These are phyloP conservation scores for Coemansia sp. DNA, from an alignment of 192 early-diverging fungal genomes.

Conservation along the genomic window DNA sequence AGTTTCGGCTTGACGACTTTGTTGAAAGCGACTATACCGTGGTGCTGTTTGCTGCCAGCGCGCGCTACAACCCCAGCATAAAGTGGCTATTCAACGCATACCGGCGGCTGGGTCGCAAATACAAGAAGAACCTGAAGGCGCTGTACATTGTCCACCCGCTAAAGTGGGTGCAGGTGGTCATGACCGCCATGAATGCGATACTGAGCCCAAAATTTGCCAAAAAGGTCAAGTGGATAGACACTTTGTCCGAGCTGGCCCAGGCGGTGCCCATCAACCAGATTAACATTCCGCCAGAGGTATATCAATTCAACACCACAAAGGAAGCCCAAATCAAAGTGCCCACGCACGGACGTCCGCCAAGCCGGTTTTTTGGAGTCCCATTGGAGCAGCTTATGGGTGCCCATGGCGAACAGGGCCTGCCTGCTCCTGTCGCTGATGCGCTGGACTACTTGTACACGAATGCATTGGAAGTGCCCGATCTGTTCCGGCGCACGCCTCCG, in stretches of 20 bases:
- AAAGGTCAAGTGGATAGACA: constrained; percentile 81
- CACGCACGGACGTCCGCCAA: constrained; percentile 27
- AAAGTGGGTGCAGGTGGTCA: constrained; percentile 73
- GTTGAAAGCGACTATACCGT: constrained; percentile 90
- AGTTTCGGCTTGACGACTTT: constrained; percentile 70
- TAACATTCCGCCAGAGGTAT: constrained; percentile 65
- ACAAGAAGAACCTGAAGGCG: constrained; percentile 93
- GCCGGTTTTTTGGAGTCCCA: constrained; percentile 72
- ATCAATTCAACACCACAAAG: constrained; percentile 51
- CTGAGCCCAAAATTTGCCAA: constrained; percentile 90
- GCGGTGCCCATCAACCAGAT: constrained; percentile 72
- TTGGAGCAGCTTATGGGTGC: constrained; percentile 74
- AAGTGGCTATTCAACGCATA: constrained; percentile 87
- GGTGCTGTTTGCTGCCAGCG: constrained; percentile 80
- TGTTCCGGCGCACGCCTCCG: constrained; percentile 84
- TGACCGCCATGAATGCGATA: constrained; percentile 81
- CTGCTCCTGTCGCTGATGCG: constrained; percentile 69
- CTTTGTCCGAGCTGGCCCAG: constrained; percentile 63
- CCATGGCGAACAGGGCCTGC: constrained; percentile 72
- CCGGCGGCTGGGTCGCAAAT: constrained; percentile 73
- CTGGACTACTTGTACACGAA: constrained; percentile 66
- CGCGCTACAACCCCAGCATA: constrained; percentile 74
- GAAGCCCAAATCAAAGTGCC: constrained; percentile 46
- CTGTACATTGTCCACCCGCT: constrained; percentile 93
- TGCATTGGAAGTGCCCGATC: constrained; percentile 74